These are phyloP conservation scores for Sphagnum fallax DNA, from an alignment of 228 moss, liverwort and hornwort species.

Conservation along the genomic window DNA sequence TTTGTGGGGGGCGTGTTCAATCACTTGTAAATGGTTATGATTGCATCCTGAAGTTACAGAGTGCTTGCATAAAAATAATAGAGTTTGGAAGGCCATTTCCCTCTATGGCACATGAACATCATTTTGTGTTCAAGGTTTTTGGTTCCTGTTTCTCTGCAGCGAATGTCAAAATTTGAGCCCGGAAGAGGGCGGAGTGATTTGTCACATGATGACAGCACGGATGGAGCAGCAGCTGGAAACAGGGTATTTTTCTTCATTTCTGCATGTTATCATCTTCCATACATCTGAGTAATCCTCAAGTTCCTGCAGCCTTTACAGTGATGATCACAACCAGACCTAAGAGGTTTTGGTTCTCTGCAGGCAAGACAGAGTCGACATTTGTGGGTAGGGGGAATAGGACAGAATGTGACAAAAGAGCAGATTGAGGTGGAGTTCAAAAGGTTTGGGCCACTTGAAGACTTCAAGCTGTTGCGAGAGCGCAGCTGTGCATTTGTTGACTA, in stretches of 20 bases:
- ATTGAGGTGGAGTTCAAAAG: slow-evolving; percentile 84
- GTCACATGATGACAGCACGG: slow-evolving; percentile 31
- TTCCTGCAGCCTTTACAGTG: neutral
- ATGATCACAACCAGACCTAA: no score
- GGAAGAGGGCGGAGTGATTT: slow-evolving; percentile 46
- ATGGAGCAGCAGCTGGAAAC: slow-evolving; percentile 36
- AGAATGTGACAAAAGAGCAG: slow-evolving; percentile 58
- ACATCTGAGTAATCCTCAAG: neutral
- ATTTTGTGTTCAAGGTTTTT: slow-evolving; percentile 7
- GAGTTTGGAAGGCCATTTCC: no score
- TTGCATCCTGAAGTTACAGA: no score
- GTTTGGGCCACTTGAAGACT: slow-evolving; percentile 73
- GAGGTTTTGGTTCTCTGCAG: slow-evolving; percentile 20
- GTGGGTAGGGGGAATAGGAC: slow-evolving; percentile 93
- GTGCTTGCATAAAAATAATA: no score
- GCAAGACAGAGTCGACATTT: slow-evolving; percentile 87
- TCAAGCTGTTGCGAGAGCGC: slow-evolving; percentile 77
- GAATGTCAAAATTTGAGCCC: slow-evolving; percentile 50
- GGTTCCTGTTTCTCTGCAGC: slow-evolving; percentile 40
- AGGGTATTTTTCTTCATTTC: slow-evolving; percentile 36
- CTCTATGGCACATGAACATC: no score
- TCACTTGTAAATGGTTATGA: no score
- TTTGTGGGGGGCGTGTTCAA: no score
- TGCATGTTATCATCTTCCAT: neutral
- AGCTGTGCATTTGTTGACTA: slow-evolving; percentile 96